Evolutionary conservation across 2,329 filamentous ascomycete genomes (phyloP).

Genomic region (Clonostachys byssicola): DNA sequence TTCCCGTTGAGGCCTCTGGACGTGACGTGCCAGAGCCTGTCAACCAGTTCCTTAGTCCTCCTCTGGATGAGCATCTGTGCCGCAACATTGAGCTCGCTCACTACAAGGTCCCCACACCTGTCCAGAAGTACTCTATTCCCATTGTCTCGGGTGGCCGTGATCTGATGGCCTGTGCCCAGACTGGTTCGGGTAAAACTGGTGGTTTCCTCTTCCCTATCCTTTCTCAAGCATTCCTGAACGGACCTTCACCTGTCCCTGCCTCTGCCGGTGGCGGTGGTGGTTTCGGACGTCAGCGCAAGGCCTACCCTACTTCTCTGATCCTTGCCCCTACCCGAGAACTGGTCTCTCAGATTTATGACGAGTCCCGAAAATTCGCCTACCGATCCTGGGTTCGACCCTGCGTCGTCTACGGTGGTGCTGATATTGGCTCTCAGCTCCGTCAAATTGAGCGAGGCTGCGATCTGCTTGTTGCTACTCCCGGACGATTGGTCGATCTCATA

Average conservation of each 20-base stretch:
- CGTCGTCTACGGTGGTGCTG: constrained; percentile 97
- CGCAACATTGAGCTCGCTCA: constrained; percentile 89
- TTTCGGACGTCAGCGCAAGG: constrained; percentile 94
- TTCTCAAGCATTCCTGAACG: constrained; percentile 92
- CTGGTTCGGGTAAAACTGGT: constrained; percentile 99
- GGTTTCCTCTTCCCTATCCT: constrained; percentile 99
- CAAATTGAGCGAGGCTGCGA: constrained; percentile 98
- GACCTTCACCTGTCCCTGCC: constrained; percentile 68
- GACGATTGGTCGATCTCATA: constrained; percentile 95
- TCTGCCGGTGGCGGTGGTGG: constrained; percentile 52
- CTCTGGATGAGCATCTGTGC: constrained; percentile 89
- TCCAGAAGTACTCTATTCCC: constrained; percentile 99
- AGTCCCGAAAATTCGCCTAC: constrained; percentile 97
- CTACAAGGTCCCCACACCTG: constrained; percentile 94
- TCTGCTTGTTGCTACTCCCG: constrained; percentile 92
- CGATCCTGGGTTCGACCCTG: constrained; percentile 98
- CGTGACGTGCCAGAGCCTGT: constrained; percentile 88
- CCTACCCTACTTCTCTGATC: constrained; percentile 93
- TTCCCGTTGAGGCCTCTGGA: constrained; percentile 95
- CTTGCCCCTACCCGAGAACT: constrained; percentile 96
- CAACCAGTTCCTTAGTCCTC: constrained; percentile 86
- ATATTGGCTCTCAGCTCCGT: constrained; percentile 96
- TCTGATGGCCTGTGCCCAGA: constrained; percentile 99
- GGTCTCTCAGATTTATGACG: constrained; percentile 97
- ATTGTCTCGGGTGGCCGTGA: constrained; percentile 98